A percentile compares a stretch with the other conserved stretches of the same genome.
Evolutionary conservation across 257 asterid genomes (phyloP).

Genomic region (Thymus quinquecostatus): DNA sequence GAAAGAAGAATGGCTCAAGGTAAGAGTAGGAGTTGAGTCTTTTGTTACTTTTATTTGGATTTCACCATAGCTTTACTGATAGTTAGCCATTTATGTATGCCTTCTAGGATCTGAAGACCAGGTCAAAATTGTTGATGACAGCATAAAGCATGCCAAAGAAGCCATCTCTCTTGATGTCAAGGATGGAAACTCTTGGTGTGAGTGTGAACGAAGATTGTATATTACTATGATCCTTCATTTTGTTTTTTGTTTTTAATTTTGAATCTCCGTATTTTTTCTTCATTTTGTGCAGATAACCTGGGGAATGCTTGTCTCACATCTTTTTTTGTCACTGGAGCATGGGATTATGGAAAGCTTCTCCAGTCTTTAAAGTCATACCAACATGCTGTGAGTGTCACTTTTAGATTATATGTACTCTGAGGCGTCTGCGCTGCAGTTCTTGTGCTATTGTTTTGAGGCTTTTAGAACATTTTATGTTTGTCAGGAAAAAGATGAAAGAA

Average conservation of each 20-base stretch:
- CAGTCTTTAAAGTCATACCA: slow-evolving; percentile 92
- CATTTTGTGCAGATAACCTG: slow-evolving; percentile 66
- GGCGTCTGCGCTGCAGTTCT: slow-evolving; percentile 22
- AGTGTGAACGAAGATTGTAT: slow-evolving; percentile 32
- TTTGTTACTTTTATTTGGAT: not conserved
- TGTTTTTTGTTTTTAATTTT: not conserved
- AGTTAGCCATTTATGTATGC: slow-evolving; percentile 25
- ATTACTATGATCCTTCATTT: not conserved
- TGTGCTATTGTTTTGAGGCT: slow-evolving; percentile 25
- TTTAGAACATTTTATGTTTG: slow-evolving; percentile 23
- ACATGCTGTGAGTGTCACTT: slow-evolving; percentile 75
- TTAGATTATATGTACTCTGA: slow-evolving; percentile 17
- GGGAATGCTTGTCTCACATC: slow-evolving; percentile 91
- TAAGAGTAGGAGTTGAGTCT: slow-evolving; percentile 34
- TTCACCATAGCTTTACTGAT: slow-evolving; percentile 29
- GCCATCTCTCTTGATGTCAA: slow-evolving; percentile 84
- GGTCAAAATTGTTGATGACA: slow-evolving; percentile 76
- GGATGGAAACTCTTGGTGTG: slow-evolving; percentile 97
- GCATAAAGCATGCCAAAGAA: slow-evolving; percentile 87
- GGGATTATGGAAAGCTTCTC: slow-evolving; percentile 79
- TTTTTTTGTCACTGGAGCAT: slow-evolving; percentile 82
- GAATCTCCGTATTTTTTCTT: slow-evolving; percentile 8
- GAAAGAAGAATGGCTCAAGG: slow-evolving; percentile 95
- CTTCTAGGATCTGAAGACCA: slow-evolving; percentile 76
- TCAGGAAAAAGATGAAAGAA: slow-evolving; percentile 91